Base-by-base conservation (phyloP, 306 rosid species). In the Fagus sylvatica region DNA sequence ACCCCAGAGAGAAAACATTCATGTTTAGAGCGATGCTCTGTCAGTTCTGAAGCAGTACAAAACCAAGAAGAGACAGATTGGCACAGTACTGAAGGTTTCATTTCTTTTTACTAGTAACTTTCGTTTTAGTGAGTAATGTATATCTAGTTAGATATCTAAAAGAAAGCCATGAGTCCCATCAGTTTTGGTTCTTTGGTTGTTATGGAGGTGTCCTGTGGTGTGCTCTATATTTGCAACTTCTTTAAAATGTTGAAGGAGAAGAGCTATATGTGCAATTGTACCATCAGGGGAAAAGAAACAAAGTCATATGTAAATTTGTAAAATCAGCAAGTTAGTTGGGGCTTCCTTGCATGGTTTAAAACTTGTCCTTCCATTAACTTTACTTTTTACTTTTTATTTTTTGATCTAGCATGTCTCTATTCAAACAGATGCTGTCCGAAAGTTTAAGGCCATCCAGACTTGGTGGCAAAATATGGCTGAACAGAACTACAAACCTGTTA, bases 391-490 rank as follows among this genome's bases (percentile, higher is more conserved):
- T 65, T 62, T 57, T 53, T 4, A 1, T 62, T 22, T 72, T 48
- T 7, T n/a, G 16, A 1, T 62, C 9, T 39, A 28, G 28, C 7
- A 19, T 66, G 39, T 57, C 56, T 84, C 28, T 72, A 43, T 49
- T 19, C 77, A 84, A 72, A 82, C 82, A 92, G 98, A 89, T 84
- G 90, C 90, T 5, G 81, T 86, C 42, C 85, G 79, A 85, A 94
- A 89, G 71, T 94, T 94, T 78, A 94, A 84, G 88, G 92, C 90
- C 69, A 84, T 92, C 85, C 97, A 90, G 79, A 81, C 97, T 85
- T 94, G 97, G 98, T 94, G 98, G 98, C 86, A 79, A 85, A 89
- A 84, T 76, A 94, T 92, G 98, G 88, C 93, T 34, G 94, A 89
- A 71, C 84, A 76, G 83, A 91, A 89, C 83, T 34, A 49, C 69